Conservation (phyloP, 805 yeast genomes). For the Kazachstania kunashirensis region DNA sequence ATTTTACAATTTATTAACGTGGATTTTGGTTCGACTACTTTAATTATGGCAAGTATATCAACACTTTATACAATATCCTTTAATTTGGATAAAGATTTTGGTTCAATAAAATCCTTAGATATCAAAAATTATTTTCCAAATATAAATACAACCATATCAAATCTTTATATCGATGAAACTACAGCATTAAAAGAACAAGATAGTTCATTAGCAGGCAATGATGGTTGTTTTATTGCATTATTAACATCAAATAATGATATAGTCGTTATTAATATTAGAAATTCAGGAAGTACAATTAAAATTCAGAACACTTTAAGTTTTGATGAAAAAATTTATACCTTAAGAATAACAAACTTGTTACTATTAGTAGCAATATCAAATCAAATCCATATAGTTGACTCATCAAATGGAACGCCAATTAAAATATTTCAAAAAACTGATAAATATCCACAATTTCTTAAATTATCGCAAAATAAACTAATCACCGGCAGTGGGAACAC, state of each 20-base stretch:
- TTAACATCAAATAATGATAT: conserved; percentile 18
- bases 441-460: conserved; percentile 23
- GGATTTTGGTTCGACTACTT: conserved; percentile 26
- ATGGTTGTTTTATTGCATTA: conserved; percentile 27
- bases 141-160: conserved; percentile 10
- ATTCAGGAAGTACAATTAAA: conserved; percentile 16
- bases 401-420: conserved; percentile 23
- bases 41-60: conserved; percentile 17
- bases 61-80: conserved; percentile 18
- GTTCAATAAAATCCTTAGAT: conserved; percentile 11
- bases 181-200: conserved; percentile 23
- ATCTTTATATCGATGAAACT: conserved; percentile 21
- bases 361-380: conserved; percentile 25
- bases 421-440: conserved; percentile 27
- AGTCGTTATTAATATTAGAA: conserved; percentile 20
- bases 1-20: conserved; percentile 20
- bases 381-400: conserved; percentile 23
- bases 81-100: conserved; percentile 18
- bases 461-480: conserved; percentile 26
- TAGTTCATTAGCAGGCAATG: conserved; percentile 24
- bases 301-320: conserved; percentile 11
- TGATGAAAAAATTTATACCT: conserved; percentile 21
- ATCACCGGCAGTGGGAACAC: conserved; percentile 24
- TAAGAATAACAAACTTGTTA: conserved; percentile 25
- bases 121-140: conserved; percentile 1